Base-by-base conservation (phyloP, 2,329 filamentous ascomycete species). In the Fusarium pseudograminearum region DNA sequence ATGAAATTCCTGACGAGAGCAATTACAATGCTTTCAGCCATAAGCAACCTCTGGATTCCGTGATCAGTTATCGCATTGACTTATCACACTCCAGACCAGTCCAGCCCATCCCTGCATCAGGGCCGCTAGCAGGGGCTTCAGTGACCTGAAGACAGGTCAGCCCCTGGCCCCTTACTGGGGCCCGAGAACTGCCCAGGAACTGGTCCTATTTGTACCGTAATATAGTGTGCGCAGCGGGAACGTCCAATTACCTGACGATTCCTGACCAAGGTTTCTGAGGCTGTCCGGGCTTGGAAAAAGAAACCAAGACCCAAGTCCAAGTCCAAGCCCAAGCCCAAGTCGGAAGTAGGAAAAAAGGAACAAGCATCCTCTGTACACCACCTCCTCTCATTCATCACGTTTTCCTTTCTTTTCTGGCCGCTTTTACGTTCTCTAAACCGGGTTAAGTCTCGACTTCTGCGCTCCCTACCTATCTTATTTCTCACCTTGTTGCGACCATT, bases 291-390 rank as follows among this genome's bases (percentile, higher is more conserved):
- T 61, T 60, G 61, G 36, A 60, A 66, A 54, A 58, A 65, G 55
- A 61, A 54, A 66, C 59, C 44, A 61, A 45, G 28, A 33, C 38
- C 51, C 42, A 55, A 46, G 52, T 30, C 64, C 45, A 60, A 68
- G 45, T 28, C 50, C 31, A 55, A 47, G 52, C n/a, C 64, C 46
- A 61, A 69, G 45, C 28, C 58, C 33, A 56, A 70, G 69, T 40
- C 60, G 67, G 70, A 65, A 61, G 45, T n/a, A 66, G 59, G 64
- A 67, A 70, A 70, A 70, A 70, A 70, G 69, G 55, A 71, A 71
- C 65, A 56, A 71, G 61, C 69, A 71, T 52, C 14, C n/a, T 40
- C 36, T 40, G 36, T 40, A 55, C 53, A 57, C 44, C 52, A 65
- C 58, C 65, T 69, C 69, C 51, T 64, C 58, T 59, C 67, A 55